Percentiles rank a stretch among this genome's conserved stretches.
Conservation (phyloP, 495 filamentous ascomycete genomes). For the Aspergillus olivimuriae region DNA sequence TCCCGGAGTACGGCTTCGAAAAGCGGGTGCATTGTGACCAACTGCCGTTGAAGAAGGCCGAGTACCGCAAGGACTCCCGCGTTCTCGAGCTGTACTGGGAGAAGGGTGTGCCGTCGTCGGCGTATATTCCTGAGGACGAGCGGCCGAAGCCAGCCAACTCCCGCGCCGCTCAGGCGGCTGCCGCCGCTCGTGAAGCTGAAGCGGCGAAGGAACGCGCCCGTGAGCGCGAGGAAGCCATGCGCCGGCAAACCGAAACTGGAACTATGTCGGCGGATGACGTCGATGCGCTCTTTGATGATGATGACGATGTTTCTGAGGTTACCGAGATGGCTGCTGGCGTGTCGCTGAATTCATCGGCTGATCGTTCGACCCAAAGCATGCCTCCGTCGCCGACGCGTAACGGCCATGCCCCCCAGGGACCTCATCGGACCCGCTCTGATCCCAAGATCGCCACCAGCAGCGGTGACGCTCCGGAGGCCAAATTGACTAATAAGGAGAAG, state of each 20-base stretch:
- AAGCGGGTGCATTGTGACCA: conserved; percentile 99
- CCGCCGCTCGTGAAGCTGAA: conserved; percentile 71
- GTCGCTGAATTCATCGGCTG: conserved; percentile 59
- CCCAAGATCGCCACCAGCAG: conserved; percentile 76
- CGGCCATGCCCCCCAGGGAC: conserved; percentile 59
- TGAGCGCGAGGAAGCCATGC: conserved; percentile 78
- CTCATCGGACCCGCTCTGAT: conserved; percentile 87
- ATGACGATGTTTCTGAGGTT: conserved; percentile 83
- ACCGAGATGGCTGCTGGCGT: conserved; percentile 81
- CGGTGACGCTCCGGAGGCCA: conserved; percentile 63
- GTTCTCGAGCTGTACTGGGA: conserved; percentile 98
- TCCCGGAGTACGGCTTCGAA: conserved; percentile 97
- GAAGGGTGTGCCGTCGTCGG: conserved; percentile 94
- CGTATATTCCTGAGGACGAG: conserved; percentile 95
- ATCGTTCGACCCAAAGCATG: conserved; percentile 91
- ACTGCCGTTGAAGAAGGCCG: conserved; percentile 94
- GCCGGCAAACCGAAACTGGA: conserved; percentile 87
- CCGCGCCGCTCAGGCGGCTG: conserved; percentile 62
- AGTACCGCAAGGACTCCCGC: conserved; percentile 91
- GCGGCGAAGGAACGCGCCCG: conserved; percentile 70
- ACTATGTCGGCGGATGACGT: conserved; percentile 86
- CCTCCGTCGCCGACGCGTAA: conserved; percentile 85
- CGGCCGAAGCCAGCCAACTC: conserved; percentile 66
- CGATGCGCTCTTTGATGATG: conserved; percentile 86
- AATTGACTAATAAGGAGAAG: conserved; percentile 90